Conservation (phyloP, 1,284 basidiomycete genomes). For the Microstroma glucosiphilum region DNA sequence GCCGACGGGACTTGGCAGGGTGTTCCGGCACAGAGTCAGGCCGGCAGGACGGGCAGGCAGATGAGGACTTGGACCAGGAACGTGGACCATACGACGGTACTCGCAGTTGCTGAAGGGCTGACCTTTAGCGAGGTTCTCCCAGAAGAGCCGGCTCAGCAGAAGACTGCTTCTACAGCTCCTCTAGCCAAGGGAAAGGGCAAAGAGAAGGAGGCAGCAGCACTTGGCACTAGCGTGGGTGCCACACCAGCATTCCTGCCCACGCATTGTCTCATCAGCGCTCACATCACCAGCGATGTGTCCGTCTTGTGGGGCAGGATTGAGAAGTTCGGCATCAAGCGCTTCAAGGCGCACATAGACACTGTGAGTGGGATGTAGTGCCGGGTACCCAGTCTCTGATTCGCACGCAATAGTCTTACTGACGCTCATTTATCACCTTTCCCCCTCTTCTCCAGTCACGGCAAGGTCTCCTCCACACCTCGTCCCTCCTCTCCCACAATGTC, state of each 20-base stretch:
- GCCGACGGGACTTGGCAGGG: background rate
- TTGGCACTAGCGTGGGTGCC: background rate
- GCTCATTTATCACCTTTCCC: background rate
- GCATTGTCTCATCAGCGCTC: constrained; percentile 23
- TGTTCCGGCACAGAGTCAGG: background rate
- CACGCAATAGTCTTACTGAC: background rate
- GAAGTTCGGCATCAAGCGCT: constrained; percentile 47
- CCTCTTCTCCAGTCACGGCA: background rate
- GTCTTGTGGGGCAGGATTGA: constrained; percentile 44
- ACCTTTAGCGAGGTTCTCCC: constrained; percentile 19
- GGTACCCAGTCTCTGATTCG: background rate
- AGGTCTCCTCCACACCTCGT: constrained; percentile 5
- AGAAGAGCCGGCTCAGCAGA: background rate
- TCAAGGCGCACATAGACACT: constrained; percentile 44
- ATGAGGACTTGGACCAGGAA: constrained; percentile 49
- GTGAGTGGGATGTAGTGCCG: constrained; percentile 12
- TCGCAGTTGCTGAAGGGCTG: constrained; percentile 44
- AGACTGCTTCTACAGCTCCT: too few species aligned
- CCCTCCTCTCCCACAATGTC: background rate
- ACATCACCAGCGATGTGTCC: constrained; percentile 39
- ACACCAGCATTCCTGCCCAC: background rate
- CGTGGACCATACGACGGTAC: constrained; percentile 44
- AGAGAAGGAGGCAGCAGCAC: background rate
- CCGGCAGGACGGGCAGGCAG: constrained; percentile 12
- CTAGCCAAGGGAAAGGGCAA: constrained; percentile 13